Conservation (phyloP, 139 green algal genomes). For the Chlamydomonas applanata region DNA sequence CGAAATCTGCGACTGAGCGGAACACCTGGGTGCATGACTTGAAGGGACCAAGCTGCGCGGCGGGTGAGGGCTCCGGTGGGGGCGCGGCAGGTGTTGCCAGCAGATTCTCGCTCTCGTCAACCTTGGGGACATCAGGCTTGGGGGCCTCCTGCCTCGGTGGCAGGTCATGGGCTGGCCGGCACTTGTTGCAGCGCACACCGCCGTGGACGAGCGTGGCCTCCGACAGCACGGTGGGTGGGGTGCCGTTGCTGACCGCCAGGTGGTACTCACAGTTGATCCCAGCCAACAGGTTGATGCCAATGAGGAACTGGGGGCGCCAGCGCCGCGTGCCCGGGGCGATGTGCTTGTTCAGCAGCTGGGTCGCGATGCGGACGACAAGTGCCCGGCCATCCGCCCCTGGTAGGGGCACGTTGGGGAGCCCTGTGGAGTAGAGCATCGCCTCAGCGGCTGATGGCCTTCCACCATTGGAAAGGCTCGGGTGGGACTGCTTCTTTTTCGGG, state of each 20-base stretch:
- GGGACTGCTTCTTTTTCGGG: too few relatives aligned
- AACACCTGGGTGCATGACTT: neutral
- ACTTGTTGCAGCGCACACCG: constrained; percentile 3
- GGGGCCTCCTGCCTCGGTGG: neutral
- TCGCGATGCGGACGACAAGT: neutral
- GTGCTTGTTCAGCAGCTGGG: neutral
- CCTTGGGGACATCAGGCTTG: neutral
- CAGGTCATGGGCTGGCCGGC: neutral
- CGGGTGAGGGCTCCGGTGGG: too few relatives aligned
- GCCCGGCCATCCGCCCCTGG: neutral
- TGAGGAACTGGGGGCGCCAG: constrained; percentile 1
- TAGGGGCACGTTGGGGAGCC: constrained; percentile 2
- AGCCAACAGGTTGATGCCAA: constrained; percentile 6
- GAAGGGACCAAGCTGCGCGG: neutral
- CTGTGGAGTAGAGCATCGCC: neutral
- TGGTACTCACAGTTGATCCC: constrained; percentile 10
- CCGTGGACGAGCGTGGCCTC: neutral
- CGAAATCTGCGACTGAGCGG: neutral
- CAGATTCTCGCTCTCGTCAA: constrained; percentile 5
- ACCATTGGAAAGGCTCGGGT: too few relatives aligned
- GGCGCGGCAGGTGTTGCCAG: neutral
- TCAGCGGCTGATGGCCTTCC: too few relatives aligned
- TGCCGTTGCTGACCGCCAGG: neutral
- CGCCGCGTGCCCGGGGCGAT: neutral
- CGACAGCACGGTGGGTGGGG: neutral